Evolutionary conservation across 2,329 filamentous ascomycete species (phyloP).

Genomic region (Cryphonectria parasitica): DNA sequence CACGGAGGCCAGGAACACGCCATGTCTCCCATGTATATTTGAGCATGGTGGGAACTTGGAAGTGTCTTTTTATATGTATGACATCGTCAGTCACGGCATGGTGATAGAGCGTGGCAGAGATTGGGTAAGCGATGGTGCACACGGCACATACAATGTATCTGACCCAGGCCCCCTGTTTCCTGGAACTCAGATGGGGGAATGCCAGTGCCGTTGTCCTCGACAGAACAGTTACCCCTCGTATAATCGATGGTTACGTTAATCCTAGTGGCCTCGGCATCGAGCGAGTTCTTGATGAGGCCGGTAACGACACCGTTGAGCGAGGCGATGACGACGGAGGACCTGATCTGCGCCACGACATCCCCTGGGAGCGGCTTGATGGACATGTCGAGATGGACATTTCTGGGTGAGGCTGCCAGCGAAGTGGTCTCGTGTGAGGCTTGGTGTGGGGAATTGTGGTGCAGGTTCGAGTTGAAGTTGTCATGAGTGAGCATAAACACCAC

Average conservation of each 20-base stretch:
- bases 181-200: slow-evolving; percentile 75
- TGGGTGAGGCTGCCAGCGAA: background rate
- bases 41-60: slow-evolving; percentile 65
- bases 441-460: background rate
- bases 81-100: slow-evolving; percentile 8
- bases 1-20: slow-evolving; percentile 78
- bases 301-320: slow-evolving; percentile 72
- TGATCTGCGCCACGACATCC: slow-evolving; percentile 76
- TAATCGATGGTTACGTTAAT: slow-evolving; percentile 77
- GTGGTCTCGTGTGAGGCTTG: background rate
- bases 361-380: slow-evolving; percentile 71
- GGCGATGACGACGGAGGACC: slow-evolving; percentile 80
- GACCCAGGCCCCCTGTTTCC: slow-evolving; percentile 71
- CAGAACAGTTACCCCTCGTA: slow-evolving; percentile 70
- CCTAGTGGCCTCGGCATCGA: slow-evolving; percentile 76
- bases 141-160: slow-evolving; percentile 68
- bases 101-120: slow-evolving; percentile 25
- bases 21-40: slow-evolving; percentile 66
- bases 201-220: slow-evolving; percentile 85
- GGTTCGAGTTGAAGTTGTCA: background rate
- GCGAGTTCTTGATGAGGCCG: slow-evolving; percentile 78
- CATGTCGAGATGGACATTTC: slow-evolving; percentile 45
- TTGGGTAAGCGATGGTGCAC: slow-evolving; percentile 11
- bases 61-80: slow-evolving; percentile 60
- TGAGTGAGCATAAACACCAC: background rate